phyloP scores from a whole-genome alignment of 2,329 filamentous ascomycete genomes.

The Chaetomiaceae sp. region DNA sequence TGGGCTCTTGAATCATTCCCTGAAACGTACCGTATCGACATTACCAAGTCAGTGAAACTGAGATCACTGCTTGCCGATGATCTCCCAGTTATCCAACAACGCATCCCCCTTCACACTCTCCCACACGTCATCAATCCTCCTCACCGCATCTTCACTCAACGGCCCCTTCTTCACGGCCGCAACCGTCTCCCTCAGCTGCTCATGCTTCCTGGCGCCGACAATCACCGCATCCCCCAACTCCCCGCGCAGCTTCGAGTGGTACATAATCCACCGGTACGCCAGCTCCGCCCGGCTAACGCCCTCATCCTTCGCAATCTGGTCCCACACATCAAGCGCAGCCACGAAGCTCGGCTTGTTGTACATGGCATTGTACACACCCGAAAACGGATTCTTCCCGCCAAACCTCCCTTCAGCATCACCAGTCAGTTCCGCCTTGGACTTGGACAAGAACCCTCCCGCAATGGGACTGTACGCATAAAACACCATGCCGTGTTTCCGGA shows the following conservation, averaged over 20 bases:
- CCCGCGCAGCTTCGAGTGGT: constrained; percentile 3
- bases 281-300: constrained; percentile 13
- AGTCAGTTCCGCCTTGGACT: constrained; percentile 22
- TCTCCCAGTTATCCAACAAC: constrained; percentile 8
- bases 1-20: too few relatives aligned
- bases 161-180: constrained; percentile 36
- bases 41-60: too few relatives aligned
- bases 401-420: constrained; percentile 23
- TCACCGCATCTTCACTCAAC: constrained; percentile 37
- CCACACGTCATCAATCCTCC: constrained; percentile 35
- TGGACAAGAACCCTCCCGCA: constrained; percentile 34
- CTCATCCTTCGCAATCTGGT: constrained; percentile 4
- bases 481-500: constrained; percentile 33
- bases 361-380: constrained; percentile 9
- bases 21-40: too few relatives aligned
- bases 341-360: constrained; percentile 14
- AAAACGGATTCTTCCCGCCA: neutral
- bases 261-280: constrained; percentile 16
- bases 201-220: constrained; percentile 34
- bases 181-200: constrained; percentile 38
- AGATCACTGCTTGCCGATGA: too few relatives aligned
- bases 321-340: constrained; percentile 12
- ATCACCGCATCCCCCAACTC: constrained; percentile 34
- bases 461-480: constrained; percentile 37
- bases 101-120: constrained; percentile 16